A percentile compares a stretch with the other conserved stretches of the same genome.
These are phyloP conservation scores for Neurospora intermedia DNA, from an alignment of 495 filamentous ascomycete species.

Conservation along the genomic window DNA sequence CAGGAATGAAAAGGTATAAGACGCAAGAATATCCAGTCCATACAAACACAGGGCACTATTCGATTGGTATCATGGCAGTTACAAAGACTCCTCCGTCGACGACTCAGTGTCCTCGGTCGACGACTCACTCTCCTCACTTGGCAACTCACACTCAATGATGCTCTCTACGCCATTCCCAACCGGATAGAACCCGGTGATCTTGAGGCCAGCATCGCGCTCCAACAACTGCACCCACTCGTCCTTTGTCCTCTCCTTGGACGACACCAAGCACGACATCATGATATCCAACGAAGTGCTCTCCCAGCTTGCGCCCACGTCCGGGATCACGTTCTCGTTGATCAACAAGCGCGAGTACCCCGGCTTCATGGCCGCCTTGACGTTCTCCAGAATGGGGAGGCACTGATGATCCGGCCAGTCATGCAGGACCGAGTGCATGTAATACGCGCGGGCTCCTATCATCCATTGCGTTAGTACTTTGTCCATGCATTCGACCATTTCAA, in stretches of 20 bases:
- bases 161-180: constrained; percentile 27
- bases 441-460: constrained; percentile 25
- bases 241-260: constrained; percentile 22
- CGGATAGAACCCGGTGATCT: constrained; percentile 30
- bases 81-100: neutral
- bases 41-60: neutral
- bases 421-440: constrained; percentile 34
- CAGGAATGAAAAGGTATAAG: too few relatives aligned
- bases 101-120: neutral
- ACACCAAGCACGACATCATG: constrained; percentile 23
- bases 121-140: neutral
- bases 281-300: constrained; percentile 31
- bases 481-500: neutral
- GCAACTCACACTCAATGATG: constrained; percentile 32
- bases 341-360: constrained; percentile 39
- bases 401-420: constrained; percentile 40
- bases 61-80: neutral
- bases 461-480: neutral
- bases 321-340: constrained; percentile 44
- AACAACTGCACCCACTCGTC: constrained; percentile 21
- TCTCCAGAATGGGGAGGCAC: constrained; percentile 26
- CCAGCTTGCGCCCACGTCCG: constrained; percentile 29
- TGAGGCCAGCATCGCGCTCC: constrained; percentile 26
- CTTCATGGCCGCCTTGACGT: constrained; percentile 32
- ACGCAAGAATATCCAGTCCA: too few relatives aligned